Conservation (phyloP, 2,329 filamentous ascomycete genomes). For the Colletotrichum noveboracense region DNA sequence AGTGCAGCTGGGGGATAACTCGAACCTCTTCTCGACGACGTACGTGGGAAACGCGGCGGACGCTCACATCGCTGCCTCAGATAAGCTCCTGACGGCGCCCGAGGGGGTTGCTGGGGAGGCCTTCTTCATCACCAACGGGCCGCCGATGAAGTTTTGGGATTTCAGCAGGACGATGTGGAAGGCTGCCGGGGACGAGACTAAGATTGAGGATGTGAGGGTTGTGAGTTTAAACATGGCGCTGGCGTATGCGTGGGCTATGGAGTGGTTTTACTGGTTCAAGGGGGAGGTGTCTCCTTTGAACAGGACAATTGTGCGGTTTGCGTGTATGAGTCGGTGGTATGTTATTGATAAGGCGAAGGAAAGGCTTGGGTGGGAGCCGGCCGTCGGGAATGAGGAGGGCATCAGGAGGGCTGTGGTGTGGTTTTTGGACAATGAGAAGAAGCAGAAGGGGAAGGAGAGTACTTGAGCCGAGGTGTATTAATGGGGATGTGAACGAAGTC, state of each 20-base stretch:
- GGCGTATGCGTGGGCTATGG: constrained; percentile 24
- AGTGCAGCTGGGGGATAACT: constrained; percentile 65
- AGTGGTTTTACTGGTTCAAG: constrained; percentile 28
- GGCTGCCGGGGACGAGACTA: constrained; percentile 13
- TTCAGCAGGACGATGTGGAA: constrained; percentile 63
- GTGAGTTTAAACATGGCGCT: neutral
- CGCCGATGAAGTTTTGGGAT: constrained; percentile 67
- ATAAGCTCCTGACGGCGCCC: constrained; percentile 54
- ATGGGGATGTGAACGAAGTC: too few species aligned
- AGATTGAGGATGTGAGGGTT: constrained; percentile 2
- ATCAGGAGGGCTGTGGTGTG: constrained; percentile 30
- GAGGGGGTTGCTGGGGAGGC: constrained; percentile 61
- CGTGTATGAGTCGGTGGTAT: constrained; percentile 34
- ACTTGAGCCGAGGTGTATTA: too few species aligned
- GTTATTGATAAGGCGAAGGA: constrained; percentile 35
- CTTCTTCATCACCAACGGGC: constrained; percentile 70
- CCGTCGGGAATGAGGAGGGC: constrained; percentile 31
- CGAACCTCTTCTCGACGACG: constrained; percentile 70
- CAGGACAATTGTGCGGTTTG: constrained; percentile 30
- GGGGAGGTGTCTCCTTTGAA: constrained; percentile 31
- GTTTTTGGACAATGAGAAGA: constrained; percentile 18
- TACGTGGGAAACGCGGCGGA: constrained; percentile 70
- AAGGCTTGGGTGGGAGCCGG: constrained; percentile 34
- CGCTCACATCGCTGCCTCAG: constrained; percentile 65
- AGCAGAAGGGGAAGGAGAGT: neutral